phyloP scores from a whole-genome alignment of 257 asterid genomes.

The Plectranthus barbatus region DNA sequence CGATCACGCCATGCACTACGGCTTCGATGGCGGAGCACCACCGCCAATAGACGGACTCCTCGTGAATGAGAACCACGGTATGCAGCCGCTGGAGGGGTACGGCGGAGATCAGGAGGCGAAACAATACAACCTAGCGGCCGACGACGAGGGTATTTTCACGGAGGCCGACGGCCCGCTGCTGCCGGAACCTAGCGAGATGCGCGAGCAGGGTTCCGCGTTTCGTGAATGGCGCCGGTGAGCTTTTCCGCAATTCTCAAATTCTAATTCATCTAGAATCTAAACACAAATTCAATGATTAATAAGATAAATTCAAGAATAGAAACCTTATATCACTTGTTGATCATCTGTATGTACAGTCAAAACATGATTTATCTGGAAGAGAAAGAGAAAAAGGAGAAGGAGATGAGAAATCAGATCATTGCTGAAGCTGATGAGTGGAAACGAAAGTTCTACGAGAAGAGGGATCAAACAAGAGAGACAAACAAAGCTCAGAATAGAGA shows the following conservation, averaged over 20 bases:
- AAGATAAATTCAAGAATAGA: no score
- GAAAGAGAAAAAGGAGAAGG: slow-evolving; percentile 89
- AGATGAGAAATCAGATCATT: slow-evolving; percentile 64
- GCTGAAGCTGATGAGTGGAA: slow-evolving; percentile 90
- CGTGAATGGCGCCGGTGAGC: slow-evolving; percentile 98
- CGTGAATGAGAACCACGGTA: slow-evolving; percentile 7
- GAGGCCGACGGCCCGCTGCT: slow-evolving; percentile 60
- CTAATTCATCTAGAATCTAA: neutral
- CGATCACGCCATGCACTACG: slow-evolving; percentile 29
- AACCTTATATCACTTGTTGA: no score
- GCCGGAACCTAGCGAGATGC: slow-evolving; percentile 82
- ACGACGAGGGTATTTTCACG: slow-evolving; percentile 50
- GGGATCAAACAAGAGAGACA: slow-evolving; percentile 50
- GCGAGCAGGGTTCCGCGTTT: slow-evolving; percentile 78
- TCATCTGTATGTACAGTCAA: slow-evolving; percentile 35
- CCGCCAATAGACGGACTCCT: slow-evolving; percentile 29
- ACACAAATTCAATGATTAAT: no score
- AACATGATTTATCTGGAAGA: slow-evolving; percentile 81
- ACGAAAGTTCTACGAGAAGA: slow-evolving; percentile 61
- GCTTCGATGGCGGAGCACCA: slow-evolving; percentile 32
- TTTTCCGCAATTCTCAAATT: neutral
- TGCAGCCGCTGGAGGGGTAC: slow-evolving; percentile 33
- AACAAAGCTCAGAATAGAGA: slow-evolving; percentile 70
- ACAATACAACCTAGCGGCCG: slow-evolving; percentile 41
- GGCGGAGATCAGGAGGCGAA: slow-evolving; percentile 24